A percentile compares a stretch with the other conserved stretches of the same genome.
phyloP scores from a whole-genome alignment of 345 rosid genomes.

The Hypericum androsaemum region DNA sequence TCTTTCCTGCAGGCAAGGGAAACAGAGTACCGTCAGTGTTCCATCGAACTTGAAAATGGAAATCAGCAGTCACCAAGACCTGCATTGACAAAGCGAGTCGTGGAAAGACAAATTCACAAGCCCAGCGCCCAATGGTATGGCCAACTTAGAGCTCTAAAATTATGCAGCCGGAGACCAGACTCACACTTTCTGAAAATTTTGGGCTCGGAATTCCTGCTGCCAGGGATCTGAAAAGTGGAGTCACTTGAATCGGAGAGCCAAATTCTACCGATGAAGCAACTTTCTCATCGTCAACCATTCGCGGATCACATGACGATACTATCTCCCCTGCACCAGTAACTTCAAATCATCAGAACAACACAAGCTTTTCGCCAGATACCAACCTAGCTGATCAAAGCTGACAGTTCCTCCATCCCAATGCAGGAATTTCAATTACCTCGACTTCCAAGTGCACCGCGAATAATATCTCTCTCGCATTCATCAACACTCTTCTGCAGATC shows the following conservation, averaged over 20 bases:
- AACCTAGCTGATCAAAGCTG: too few relatives aligned
- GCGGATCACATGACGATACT: conserved; percentile 32
- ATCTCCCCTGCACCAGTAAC: conserved; percentile 24
- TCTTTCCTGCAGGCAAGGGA: conserved; percentile 63
- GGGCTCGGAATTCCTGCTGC: conserved; percentile 98
- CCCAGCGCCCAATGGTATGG: not conserved
- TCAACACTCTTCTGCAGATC: conserved; percentile 18
- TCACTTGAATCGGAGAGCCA: conserved; percentile 75
- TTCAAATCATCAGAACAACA: conserved; percentile 14
- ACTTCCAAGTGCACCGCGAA: conserved; percentile 26
- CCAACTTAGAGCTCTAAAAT: conserved; percentile 1
- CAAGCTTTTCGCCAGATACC: too few relatives aligned
- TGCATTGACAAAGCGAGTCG: not conserved
- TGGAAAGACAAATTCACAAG: conserved; percentile 6
- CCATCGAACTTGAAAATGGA: not conserved
- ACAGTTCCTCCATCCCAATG: not conserved
- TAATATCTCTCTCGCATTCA: conserved; percentile 32
- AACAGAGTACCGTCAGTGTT: conserved; percentile 19
- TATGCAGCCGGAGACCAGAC: conserved; percentile 21
- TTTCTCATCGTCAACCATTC: conserved; percentile 24
- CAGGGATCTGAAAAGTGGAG: conserved; percentile 90
- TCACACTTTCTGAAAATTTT: conserved; percentile 95
- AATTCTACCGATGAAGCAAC: conserved; percentile 48
- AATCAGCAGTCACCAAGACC: not conserved
- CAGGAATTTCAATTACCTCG: conserved; percentile 32